Evolutionary conservation across 2,329 filamentous ascomycete species (phyloP), one percentile per base, ranked within the genome.

Genomic region (Cladosporium phlei): DNA sequence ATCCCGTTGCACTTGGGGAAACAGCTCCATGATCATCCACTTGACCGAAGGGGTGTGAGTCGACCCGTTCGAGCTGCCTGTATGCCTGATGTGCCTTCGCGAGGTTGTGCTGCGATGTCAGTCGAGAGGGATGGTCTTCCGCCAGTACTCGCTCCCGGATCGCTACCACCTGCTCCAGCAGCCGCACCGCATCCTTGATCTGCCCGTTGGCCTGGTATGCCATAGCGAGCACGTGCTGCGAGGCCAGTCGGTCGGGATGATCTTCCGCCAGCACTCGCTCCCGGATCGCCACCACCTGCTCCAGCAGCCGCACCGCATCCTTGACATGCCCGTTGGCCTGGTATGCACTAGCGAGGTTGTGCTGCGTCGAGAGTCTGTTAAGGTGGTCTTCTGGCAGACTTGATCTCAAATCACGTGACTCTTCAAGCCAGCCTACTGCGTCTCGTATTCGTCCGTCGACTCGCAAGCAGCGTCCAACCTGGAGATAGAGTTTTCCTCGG

Each of bases 91-190:
- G 17, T 17, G 14, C 2, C 3, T 9, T 3, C 2, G 29, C 29
- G 3, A n/a, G n/a, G n/a, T n/a, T n/a, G n/a, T n/a, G n/a, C n/a
- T n/a, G n/a, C n/a, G n/a, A n/a, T n/a, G n/a, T n/a, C n/a, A n/a
- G n/a, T n/a, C n/a, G n/a, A n/a, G n/a, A n/a, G n/a, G n/a, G n/a
- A n/a, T n/a, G n/a, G n/a, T n/a, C n/a, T n/a, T n/a, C n/a, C n/a
- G n/a, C n/a, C n/a, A n/a, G n/a, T n/a, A n/a, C n/a, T n/a, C n/a
- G 29, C 29, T 17, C 6, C 1, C 5, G 29, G 1, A 32, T 32
- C 29, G 14, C 5, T 1, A 59, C 56, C 12, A 59, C 53, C 33
- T 59, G 49, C 43, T 59, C 52, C 2, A 61, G 47, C 7, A 63
- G 39, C 24, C 49, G 28, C 8, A 59, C 50, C 3, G 60, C 59